phyloP scores from a whole-genome alignment of 257 asterid genomes.

The Solanum medicagineum region DNA sequence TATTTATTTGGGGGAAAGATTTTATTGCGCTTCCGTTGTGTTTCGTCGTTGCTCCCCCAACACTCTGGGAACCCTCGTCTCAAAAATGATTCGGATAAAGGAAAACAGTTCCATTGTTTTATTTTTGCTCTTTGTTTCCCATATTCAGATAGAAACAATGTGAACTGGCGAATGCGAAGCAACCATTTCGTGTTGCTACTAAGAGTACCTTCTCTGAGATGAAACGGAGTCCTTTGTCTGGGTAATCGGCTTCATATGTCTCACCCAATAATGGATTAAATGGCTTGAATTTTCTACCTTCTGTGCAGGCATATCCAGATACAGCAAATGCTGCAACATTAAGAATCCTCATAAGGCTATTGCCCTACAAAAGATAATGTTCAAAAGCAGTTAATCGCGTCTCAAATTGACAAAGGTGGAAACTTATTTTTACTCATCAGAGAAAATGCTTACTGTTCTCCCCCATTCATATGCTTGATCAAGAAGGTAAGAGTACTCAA shows the following conservation, averaged over 20 bases:
- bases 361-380: conserved; percentile 1
- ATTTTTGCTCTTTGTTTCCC: too few relatives aligned
- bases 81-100: too few relatives aligned
- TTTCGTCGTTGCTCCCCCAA: too few relatives aligned
- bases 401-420: not conserved
- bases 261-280: conserved; percentile 18
- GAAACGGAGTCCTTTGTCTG: conserved; percentile 15
- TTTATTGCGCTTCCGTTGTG: too few relatives aligned
- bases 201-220: conserved; percentile 12
- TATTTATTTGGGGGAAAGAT: too few relatives aligned
- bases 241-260: conserved; percentile 16
- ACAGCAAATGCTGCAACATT: conserved; percentile 21
- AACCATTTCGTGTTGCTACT: not conserved
- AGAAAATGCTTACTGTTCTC: conserved; percentile 2
- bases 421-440: not conserved
- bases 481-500: conserved; percentile 11
- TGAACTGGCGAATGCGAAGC: not conserved
- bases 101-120: too few relatives aligned
- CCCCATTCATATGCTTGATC: conserved; percentile 17
- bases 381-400: not conserved
- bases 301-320: conserved; percentile 18
- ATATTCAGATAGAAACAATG: too few relatives aligned
- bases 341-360: conserved; percentile 11
- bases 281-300: conserved; percentile 16
- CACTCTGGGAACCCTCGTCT: too few relatives aligned